Evolutionary conservation across 257 asterid genomes (phyloP).

Genomic region (Solanum sejunctum): DNA sequence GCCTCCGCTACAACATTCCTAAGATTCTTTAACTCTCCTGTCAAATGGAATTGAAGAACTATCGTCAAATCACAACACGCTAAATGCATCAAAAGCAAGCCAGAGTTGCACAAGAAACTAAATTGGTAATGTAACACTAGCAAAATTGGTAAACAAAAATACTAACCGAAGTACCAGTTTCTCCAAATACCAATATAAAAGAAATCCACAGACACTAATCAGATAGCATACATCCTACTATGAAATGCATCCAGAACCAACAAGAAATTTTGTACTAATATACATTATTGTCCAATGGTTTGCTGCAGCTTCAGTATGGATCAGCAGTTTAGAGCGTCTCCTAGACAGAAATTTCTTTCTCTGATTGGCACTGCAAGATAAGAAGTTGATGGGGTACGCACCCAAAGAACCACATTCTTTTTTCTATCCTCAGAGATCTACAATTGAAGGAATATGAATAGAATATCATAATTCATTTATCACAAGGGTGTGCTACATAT

Average conservation of each 20-base stretch:
- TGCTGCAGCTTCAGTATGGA: neutral
- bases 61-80: neutral
- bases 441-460: neutral
- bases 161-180: neutral
- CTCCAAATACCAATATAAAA: neutral
- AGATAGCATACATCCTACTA: neutral
- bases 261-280: neutral
- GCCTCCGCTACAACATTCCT: slow-evolving; percentile 38
- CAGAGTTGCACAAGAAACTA: neutral
- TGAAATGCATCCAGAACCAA: neutral
- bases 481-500: neutral
- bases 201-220: neutral
- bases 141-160: neutral
- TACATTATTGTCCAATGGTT: neutral
- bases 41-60: neutral
- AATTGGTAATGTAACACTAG: neutral
- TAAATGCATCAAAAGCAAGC: neutral
- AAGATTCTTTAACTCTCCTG: slow-evolving; percentile 60
- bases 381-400: neutral
- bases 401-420: neutral
- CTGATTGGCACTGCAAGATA: neutral
- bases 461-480: neutral
- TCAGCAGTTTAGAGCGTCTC: neutral
- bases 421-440: neutral
- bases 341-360: neutral